These are phyloP conservation scores for Lyophyllum semitale DNA, from an alignment of 768 basidiomycete genomes.

Conservation along the genomic window DNA sequence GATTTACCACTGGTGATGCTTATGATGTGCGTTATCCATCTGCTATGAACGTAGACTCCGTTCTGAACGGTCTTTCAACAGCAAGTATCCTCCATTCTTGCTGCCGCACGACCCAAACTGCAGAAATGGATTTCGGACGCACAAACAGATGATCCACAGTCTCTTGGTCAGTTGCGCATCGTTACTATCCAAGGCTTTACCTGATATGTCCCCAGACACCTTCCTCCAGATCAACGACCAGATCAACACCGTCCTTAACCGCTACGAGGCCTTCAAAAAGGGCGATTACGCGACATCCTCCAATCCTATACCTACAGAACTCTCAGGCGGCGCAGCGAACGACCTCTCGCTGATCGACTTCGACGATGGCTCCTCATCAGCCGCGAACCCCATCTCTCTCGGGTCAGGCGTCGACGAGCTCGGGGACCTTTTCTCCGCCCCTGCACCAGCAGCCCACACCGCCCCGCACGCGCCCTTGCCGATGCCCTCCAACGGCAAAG, in stretches of 20 bases:
- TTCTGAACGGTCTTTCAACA: slow-evolving; percentile 27
- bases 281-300: slow-evolving; percentile 79
- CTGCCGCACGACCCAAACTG: slow-evolving; percentile 85
- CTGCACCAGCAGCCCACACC: slow-evolving; percentile 10
- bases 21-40: slow-evolving; percentile 71
- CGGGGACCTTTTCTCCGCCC: slow-evolving; percentile 55
- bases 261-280: slow-evolving; percentile 91
- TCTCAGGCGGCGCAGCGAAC: slow-evolving; percentile 36
- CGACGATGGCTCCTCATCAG: slow-evolving; percentile 49
- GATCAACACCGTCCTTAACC: slow-evolving; percentile 87
- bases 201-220: slow-evolving; percentile 58
- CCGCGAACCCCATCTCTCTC: slow-evolving; percentile 20
- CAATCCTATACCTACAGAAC: slow-evolving; percentile 68
- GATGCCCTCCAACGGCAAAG: slow-evolving; percentile 20
- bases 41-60: neutral
- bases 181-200: neutral
- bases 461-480: slow-evolving; percentile 29
- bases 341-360: slow-evolving; percentile 74
- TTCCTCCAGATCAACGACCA: slow-evolving; percentile 97
- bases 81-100: slow-evolving; percentile 89
- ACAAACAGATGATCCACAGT: slow-evolving; percentile 85
- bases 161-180: slow-evolving; percentile 63
- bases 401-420: slow-evolving; percentile 52
- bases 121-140: slow-evolving; percentile 99
- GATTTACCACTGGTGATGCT: slow-evolving; percentile 85